Evolutionary conservation across 1,284 basidiomycete genomes (phyloP), one percentile per base, ranked within the genome.

Genomic region (Malassezia sp.): DNA sequence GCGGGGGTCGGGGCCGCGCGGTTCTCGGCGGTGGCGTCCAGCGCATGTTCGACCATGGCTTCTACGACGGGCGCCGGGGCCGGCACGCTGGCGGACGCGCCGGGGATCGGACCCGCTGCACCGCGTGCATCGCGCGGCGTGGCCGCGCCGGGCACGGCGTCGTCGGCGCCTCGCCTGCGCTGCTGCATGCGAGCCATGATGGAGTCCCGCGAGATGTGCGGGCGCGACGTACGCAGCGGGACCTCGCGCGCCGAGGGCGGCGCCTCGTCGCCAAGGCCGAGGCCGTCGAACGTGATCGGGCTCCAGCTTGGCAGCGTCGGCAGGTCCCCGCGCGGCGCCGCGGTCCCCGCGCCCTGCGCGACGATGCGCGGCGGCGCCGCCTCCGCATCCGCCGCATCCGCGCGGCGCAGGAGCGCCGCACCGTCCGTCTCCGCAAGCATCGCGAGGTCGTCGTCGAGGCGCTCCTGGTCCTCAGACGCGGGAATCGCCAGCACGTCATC

Each of bases 131-230:
- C 9, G 27, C 27, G n/a, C 27, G 39, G 26, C 17, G 39, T 49
- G 5, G 49, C 46, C 37, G 58, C 56, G 21, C 42, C 45, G 20
- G 54, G 53, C 28, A 47, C 38, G 28, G 49, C 43, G 50, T 60
- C 60, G 22, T 62, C 56, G 18, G 33, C 38, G 1, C 60, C 62
- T 4, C 17, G 39, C 15, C 18, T 21, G 4, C 39, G 39, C n/a
- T 15, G 21, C 8, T 41, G 29, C 21, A 67, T 60, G n/a, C 67
- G 58, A 45, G 57, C 52, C 15, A 66, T 57, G 18, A 70, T 60
- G 10, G 57, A 52, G 37, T 68, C 65, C 9, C 63, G 56, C 14
- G 67, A 61, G 38, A 70, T 70, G 43, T 65, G 61, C 9, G 67
- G 67, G 15, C 65, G 51, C 12, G 49, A 43, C 12, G 33, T 51